Percentiles rank a stretch among this genome's conserved stretches.
Evolutionary conservation across 129 eudicot genomes (phyloP).

Genomic region (Silybum marianum): DNA sequence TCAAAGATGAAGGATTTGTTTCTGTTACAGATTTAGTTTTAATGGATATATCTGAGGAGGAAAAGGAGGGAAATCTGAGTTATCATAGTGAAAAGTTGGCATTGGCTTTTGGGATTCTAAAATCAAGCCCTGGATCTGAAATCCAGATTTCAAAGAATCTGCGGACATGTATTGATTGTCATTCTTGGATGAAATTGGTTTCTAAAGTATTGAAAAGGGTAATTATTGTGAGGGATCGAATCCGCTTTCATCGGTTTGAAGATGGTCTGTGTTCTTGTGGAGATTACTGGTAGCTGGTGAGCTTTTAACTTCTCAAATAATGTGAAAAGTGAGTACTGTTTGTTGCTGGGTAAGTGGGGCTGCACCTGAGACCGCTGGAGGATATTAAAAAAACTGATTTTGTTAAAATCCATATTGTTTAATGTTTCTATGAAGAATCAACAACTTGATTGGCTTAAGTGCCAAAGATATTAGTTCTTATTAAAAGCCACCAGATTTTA

Average conservation of each 20-base stretch:
- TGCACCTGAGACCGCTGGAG: not conserved
- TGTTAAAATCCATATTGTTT: not conserved
- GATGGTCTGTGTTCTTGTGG: slow-evolving; percentile 73
- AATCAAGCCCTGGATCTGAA: slow-evolving; percentile 73
- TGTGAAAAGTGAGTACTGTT: not conserved
- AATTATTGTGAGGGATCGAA: slow-evolving; percentile 74
- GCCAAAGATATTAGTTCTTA: not conserved
- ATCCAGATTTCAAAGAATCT: slow-evolving; percentile 68
- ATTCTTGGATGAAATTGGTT: slow-evolving; percentile 71
- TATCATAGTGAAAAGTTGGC: slow-evolving; percentile 89
- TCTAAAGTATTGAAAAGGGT: slow-evolving; percentile 69
- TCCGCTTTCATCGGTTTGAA: slow-evolving; percentile 80
- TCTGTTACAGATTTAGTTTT: slow-evolving; percentile 61
- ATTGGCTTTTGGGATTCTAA: slow-evolving; percentile 61
- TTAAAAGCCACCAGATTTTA: not conserved
- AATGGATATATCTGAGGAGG: slow-evolving; percentile 90
- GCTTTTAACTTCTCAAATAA: not conserved
- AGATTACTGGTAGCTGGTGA: slow-evolving; percentile 63
- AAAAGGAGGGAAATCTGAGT: slow-evolving; percentile 77
- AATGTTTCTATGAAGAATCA: not conserved
- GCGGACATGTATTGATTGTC: slow-evolving; percentile 87
- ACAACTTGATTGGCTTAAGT: not conserved
- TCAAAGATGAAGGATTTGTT: slow-evolving; percentile 55
- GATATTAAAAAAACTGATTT: too few species aligned
- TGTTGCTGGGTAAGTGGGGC: not conserved